These are phyloP conservation scores for Huiozyma naganishii DNA, from an alignment of 805 yeast species.

Conservation along the genomic window DNA sequence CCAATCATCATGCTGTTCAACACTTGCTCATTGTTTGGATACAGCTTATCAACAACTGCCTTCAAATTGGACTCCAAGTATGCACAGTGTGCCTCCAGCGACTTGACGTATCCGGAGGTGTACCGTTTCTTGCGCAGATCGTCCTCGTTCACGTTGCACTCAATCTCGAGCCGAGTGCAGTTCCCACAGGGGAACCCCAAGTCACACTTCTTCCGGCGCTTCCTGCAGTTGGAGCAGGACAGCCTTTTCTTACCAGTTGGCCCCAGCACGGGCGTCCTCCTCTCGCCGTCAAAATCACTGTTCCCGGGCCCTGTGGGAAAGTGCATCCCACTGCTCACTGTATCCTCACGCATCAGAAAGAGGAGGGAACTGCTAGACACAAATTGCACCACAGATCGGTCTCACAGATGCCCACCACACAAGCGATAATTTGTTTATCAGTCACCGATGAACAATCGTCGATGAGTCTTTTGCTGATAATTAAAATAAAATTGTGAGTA, in stretches of 20 bases:
- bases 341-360: too few relatives aligned
- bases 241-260: slow-evolving; percentile 18
- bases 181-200: slow-evolving; percentile 38
- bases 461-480: too few relatives aligned
- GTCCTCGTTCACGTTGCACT: slow-evolving; percentile 36
- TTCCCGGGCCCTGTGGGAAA: too few relatives aligned
- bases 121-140: slow-evolving; percentile 45
- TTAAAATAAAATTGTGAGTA: too few relatives aligned
- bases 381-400: too few relatives aligned
- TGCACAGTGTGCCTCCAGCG: slow-evolving; percentile 29
- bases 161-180: slow-evolving; percentile 34
- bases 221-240: slow-evolving; percentile 28
- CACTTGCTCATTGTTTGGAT: slow-evolving; percentile 12
- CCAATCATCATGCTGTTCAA: slow-evolving; percentile 13
- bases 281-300: background rate
- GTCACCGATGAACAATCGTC: too few relatives aligned
- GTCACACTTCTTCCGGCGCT: slow-evolving; percentile 38
- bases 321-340: too few relatives aligned
- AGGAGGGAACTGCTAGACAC: too few relatives aligned
- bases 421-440: too few relatives aligned
- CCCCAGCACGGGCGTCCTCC: slow-evolving; percentile 1
- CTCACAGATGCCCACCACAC: too few relatives aligned
- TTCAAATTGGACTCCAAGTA: slow-evolving; percentile 20
- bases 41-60: slow-evolving; percentile 14
- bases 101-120: slow-evolving; percentile 38